Conservation (phyloP, 2,329 filamentous ascomycete species). For the Colletotrichum cordylinicola region DNA sequence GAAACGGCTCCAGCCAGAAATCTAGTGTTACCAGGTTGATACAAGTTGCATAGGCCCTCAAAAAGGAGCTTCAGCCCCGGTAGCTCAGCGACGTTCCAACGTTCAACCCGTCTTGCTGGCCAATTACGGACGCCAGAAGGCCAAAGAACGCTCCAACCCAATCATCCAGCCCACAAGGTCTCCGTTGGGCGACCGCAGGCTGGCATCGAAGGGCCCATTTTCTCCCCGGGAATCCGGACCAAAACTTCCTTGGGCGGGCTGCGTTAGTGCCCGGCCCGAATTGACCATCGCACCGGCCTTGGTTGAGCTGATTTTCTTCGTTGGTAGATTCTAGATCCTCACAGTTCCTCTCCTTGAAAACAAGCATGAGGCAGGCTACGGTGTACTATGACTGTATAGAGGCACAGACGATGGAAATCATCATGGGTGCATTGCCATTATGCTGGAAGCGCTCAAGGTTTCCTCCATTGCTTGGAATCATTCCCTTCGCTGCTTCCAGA, state of each 20-base stretch:
- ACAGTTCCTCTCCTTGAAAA: not conserved
- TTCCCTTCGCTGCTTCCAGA: not conserved
- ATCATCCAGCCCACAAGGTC: constrained; percentile 20
- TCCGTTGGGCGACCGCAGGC: constrained; percentile 6
- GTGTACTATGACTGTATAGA: not conserved
- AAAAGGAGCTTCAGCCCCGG: not conserved
- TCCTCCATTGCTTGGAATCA: not conserved
- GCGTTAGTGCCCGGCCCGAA: not conserved
- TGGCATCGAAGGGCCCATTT: constrained; percentile 9
- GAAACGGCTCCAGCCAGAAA: not conserved
- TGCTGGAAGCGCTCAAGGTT: not conserved
- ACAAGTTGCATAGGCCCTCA: not conserved
- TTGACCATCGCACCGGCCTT: not conserved
- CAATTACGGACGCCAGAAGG: not conserved
- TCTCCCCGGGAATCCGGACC: constrained; percentile 11
- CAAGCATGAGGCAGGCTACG: not conserved
- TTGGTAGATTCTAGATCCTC: not conserved
- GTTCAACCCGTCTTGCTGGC: not conserved
- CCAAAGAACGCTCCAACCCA: constrained; percentile 12
- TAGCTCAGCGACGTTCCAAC: not conserved
- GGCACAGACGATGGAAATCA: not conserved
- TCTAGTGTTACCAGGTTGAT: not conserved
- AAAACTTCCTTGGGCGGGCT: constrained; percentile 14
- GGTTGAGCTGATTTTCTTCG: not conserved
- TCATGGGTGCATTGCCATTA: not conserved